phyloP scores from a whole-genome alignment of 768 basidiomycete genomes.

The Pisolithus microcarpus region DNA sequence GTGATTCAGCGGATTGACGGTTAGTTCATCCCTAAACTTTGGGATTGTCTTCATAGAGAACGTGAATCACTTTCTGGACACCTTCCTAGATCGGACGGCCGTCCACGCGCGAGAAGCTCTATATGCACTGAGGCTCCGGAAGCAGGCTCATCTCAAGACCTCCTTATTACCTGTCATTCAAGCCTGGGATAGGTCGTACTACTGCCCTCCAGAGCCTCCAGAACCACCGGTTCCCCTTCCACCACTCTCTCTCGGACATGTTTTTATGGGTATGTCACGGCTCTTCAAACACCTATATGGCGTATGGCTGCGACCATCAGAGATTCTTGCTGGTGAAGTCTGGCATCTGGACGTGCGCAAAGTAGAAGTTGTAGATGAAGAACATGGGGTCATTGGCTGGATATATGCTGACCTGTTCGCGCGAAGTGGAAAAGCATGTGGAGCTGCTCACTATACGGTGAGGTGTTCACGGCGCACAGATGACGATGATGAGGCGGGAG shows the following conservation, averaged over 20 bases:
- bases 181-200: constrained; percentile 97
- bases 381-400: constrained; percentile 82
- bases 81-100: constrained; percentile 72
- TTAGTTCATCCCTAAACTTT: constrained; percentile 2
- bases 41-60: constrained; percentile 49
- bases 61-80: constrained; percentile 77
- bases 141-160: constrained; percentile 64
- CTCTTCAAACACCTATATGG: constrained; percentile 87
- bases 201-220: constrained; percentile 73
- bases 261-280: constrained; percentile 85
- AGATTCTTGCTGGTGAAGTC: constrained; percentile 67
- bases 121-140: constrained; percentile 55
- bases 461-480: constrained; percentile 90
- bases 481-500: constrained; percentile 74
- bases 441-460: constrained; percentile 97
- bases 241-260: constrained; percentile 79
- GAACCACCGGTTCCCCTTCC: constrained; percentile 68
- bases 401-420: constrained; percentile 92
- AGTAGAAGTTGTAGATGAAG: constrained; percentile 88
- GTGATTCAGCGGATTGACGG: constrained; percentile 10
- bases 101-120: constrained; percentile 74
- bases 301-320: constrained; percentile 67
- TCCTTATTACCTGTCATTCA: constrained; percentile 59
- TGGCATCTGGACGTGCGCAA: constrained; percentile 90
- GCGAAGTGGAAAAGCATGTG: constrained; percentile 75